Conservation (phyloP, 2,329 filamentous ascomycete genomes). For the Ceratocystiopsis sp. region DNA sequence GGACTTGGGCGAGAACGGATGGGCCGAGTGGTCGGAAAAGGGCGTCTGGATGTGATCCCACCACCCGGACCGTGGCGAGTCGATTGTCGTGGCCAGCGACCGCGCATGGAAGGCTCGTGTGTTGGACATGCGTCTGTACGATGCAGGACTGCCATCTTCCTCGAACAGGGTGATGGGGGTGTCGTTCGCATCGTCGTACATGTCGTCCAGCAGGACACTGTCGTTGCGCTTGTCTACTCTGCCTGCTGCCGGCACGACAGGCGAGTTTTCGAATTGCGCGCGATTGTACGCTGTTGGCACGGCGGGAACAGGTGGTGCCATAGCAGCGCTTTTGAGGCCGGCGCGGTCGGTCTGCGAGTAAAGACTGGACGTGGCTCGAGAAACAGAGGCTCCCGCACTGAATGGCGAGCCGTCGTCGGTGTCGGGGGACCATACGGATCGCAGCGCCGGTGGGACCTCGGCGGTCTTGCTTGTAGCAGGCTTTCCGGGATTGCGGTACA, state of each 20-base stretch:
- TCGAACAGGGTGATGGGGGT: constrained; percentile 54
- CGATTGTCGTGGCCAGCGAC: constrained; percentile 27
- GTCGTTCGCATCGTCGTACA: constrained; percentile 29
- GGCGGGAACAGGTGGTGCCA: constrained; percentile 39
- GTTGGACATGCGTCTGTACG: constrained; percentile 20
- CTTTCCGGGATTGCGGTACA: constrained; percentile 3
- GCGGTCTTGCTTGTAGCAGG: background rate
- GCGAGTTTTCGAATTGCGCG: no score
- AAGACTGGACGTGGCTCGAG: constrained; percentile 37
- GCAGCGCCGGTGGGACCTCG: background rate
- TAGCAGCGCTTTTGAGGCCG: constrained; percentile 12
- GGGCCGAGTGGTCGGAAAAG: constrained; percentile 32
- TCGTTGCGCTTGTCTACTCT: background rate
- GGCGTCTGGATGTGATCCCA: constrained; percentile 64
- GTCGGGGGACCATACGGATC: background rate
- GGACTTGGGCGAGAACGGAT: constrained; percentile 23
- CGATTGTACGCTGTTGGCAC: constrained; percentile 27
- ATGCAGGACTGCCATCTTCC: constrained; percentile 38
- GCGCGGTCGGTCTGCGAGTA: constrained; percentile 38
- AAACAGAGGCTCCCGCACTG: background rate
- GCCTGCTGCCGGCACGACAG: no score
- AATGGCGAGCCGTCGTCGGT: background rate
- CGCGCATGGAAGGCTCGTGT: constrained; percentile 17
- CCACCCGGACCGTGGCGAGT: constrained; percentile 47
- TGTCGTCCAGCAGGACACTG: constrained; percentile 21